A percentile compares a stretch with the other conserved stretches of the same genome.
phyloP scores from a whole-genome alignment of 306 rosid genomes.

The Alnus glutinosa region DNA sequence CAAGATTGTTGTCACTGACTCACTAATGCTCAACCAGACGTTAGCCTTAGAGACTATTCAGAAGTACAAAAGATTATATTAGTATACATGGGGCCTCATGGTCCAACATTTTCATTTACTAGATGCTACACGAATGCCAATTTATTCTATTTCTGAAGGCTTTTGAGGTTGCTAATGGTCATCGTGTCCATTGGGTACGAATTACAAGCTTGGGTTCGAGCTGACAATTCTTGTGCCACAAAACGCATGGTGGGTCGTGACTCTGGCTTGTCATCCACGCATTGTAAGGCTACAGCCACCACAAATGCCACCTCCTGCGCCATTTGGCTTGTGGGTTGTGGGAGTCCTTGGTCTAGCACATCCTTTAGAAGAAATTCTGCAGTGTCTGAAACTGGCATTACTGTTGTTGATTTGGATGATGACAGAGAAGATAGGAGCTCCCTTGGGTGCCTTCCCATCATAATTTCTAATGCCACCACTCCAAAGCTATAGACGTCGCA shows the following conservation, averaged over 20 bases:
- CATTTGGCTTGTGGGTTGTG: conserved; percentile 46
- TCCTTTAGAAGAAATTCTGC: conserved; percentile 47
- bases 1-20: no score
- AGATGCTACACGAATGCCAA: background rate
- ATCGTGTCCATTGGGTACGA: conserved; percentile 38
- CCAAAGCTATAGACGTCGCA: conserved; percentile 73
- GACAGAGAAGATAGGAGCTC: conserved; percentile 39
- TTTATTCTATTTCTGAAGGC: conserved; percentile 28
- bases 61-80: no score
- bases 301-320: conserved; percentile 42
- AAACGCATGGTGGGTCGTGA: conserved; percentile 61
- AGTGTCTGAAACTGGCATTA: conserved; percentile 16
- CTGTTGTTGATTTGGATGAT: conserved; percentile 23
- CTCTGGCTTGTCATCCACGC: conserved; percentile 49
- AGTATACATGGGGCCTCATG: background rate
- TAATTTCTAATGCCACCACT: conserved; percentile 54
- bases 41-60: no score
- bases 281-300: conserved; percentile 52
- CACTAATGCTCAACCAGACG: no score
- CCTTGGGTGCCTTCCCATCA: conserved; percentile 76
- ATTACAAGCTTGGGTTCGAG: conserved; percentile 28
- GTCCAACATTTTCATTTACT: background rate
- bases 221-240: conserved; percentile 61
- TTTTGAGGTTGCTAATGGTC: conserved; percentile 35
- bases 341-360: conserved; percentile 55